A percentile compares a stretch with the other conserved stretches of the same genome.
Evolutionary conservation across 192 early-diverging fungal genomes (phyloP).

Genomic region (Entomortierella beljakovae): DNA sequence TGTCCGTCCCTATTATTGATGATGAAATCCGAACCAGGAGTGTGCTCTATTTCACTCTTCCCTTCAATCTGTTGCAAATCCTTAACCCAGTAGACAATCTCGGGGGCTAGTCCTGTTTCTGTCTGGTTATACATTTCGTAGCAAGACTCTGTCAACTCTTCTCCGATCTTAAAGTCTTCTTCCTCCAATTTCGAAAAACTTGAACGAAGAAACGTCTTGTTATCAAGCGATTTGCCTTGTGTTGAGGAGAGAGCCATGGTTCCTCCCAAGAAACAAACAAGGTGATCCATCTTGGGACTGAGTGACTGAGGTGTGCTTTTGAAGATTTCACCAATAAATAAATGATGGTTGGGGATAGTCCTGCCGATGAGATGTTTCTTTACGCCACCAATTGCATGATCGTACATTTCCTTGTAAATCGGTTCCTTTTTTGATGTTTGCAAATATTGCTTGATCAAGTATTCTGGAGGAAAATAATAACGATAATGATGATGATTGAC

Average conservation of each 20-base stretch:
- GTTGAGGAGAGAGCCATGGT: conserved; percentile 84
- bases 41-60: conserved; percentile 32
- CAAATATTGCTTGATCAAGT: conserved; percentile 90
- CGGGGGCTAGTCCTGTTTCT: conserved; percentile 82
- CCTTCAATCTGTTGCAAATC: conserved; percentile 36
- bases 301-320: conserved; percentile 28
- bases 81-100: conserved; percentile 85
- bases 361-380: conserved; percentile 71
- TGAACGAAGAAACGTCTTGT: conserved; percentile 22
- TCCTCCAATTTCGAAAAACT: conserved; percentile 60
- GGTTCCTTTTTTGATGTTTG: conserved; percentile 71
- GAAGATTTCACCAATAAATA: conserved; percentile 76
- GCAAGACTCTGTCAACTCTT: conserved; percentile 82
- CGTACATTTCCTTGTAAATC: conserved; percentile 76
- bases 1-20: conserved; percentile 75
- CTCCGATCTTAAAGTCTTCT: conserved; percentile 78
- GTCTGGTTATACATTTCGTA: conserved; percentile 86
- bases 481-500: neutral
- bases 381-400: conserved; percentile 71
- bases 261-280: conserved; percentile 93
- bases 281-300: conserved; percentile 88
- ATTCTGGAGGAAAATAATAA: conserved; percentile 67
- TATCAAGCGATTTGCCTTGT: conserved; percentile 59
- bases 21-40: conserved; percentile 65
- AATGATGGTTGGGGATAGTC: conserved; percentile 65